Evolutionary conservation across 768 basidiomycete genomes (phyloP), one percentile per base, ranked within the genome.

Genomic region (Auriculariales sp.): DNA sequence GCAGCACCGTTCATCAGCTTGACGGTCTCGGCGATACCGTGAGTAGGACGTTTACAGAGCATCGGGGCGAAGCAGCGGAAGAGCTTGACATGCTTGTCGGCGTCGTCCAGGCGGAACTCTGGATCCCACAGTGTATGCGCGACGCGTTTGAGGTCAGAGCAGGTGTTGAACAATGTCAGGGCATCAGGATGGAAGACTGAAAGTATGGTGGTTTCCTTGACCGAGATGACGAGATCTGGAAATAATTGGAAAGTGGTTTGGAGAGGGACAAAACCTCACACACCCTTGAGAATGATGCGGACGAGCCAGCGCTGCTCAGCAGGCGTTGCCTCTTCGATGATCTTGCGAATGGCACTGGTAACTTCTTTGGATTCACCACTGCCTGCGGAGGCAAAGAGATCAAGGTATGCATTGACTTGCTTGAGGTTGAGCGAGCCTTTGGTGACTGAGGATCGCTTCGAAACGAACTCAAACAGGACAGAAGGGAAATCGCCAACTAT

Each of bases 261-360:
- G 25, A 14, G 19, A 45, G 27, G 39, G 49, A 51, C 25, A 32
- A 17, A 49, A 32, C 0, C 25, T 3, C 6, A 39, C 47, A 2
- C 49, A 87, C 94, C 94, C 74, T 97, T 95, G 29, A 98, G 70
- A 45, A 99, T 86, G 61, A 99, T 89, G 6, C 91, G 78, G n/a
- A 88, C 82, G 50, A 99, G 81, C 95, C 95, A 99, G 45, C 80
- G 77, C 59, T 95, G 93, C 59, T 98, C 93, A 50, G 82, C 78
- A 0, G 93, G 71, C 1, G 92, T 94, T 24, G 82, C 69, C 35
- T 76, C 75, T 29, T 62, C 57, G 47, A 63, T 58, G 46, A 71
- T 64, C 57, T 87, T 83, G 56, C 85, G 83, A 2, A 95, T 62
- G 2, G 83, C 75, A 54, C 83, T 12, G 14, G 27, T n/a, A 2